These are phyloP conservation scores for Arachnomyces sp. DNA, from an alignment of 2,329 filamentous ascomycete species.

Conservation along the genomic window DNA sequence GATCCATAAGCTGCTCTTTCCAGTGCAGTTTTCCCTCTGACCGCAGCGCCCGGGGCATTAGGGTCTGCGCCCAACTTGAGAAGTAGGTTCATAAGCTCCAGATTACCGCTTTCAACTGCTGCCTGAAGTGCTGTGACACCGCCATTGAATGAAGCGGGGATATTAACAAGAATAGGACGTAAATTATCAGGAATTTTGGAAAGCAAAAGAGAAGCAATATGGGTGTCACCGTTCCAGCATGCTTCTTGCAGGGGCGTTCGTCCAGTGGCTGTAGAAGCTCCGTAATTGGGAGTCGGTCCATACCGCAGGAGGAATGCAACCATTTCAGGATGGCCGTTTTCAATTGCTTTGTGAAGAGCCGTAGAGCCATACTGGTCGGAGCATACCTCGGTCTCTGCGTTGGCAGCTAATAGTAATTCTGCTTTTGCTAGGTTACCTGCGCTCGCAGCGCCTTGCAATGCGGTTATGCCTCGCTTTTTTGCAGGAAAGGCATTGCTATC, in stretches of 20 bases:
- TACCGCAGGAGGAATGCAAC: constrained; percentile 2
- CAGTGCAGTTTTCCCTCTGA: constrained; percentile 10
- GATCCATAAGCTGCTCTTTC: constrained; percentile 7
- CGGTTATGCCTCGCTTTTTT: background rate
- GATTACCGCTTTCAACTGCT: constrained; percentile 3
- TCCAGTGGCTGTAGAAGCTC: background rate
- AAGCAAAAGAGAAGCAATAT: constrained; percentile 3
- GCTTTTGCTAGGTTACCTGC: background rate
- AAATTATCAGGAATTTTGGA: background rate
- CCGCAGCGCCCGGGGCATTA: constrained; percentile 5
- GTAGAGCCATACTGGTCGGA: constrained; percentile 5
- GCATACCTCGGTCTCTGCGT: constrained; percentile 4
- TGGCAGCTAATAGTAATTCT: background rate
- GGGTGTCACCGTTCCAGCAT: constrained; percentile 1
- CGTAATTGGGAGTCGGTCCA: constrained; percentile 4
- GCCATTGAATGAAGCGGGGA: background rate
- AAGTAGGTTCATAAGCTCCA: constrained; percentile 6
- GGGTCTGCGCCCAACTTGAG: constrained; percentile 8
- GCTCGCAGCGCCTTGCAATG: background rate
- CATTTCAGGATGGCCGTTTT: constrained; percentile 4
- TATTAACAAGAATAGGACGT: constrained; percentile 10
- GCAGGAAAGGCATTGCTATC: background rate
- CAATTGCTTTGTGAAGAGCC: constrained; percentile 10
- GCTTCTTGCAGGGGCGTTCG: constrained; percentile 4
- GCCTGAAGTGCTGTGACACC: constrained; percentile 8